phyloP scores from a whole-genome alignment of 2,329 filamentous ascomycete genomes.

The Venturia oleaginea region DNA sequence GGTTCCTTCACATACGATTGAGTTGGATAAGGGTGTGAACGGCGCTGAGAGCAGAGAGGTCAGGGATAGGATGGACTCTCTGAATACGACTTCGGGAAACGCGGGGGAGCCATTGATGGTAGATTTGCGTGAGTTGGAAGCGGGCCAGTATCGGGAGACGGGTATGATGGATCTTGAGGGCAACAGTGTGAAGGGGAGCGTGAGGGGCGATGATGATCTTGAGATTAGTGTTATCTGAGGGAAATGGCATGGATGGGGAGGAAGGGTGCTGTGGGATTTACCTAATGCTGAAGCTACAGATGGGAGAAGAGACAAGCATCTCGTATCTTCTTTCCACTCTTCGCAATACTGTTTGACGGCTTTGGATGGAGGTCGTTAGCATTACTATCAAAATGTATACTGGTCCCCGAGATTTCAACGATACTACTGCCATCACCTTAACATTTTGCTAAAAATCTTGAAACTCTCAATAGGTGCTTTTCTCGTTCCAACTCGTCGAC shows the following conservation, averaged over 20 bases:
- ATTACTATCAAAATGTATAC: no score
- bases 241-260: not conserved
- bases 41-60: not conserved
- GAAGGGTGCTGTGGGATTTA: not conserved
- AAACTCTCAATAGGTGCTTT: no score
- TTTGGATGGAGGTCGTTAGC: no score
- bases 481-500: no score
- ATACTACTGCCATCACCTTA: no score
- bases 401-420: no score
- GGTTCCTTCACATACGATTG: not conserved
- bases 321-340: no score
- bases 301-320: no score
- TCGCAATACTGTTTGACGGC: no score
- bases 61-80: not conserved
- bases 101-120: not conserved
- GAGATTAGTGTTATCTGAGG: not conserved
- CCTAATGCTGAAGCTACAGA: no score
- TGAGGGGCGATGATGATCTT: not conserved
- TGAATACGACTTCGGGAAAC: not conserved
- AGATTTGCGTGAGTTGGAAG: not conserved
- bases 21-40: not conserved
- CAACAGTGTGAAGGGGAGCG: not conserved
- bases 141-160: not conserved
- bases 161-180: not conserved
- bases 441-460: no score